Conservation (phyloP, 495 filamentous ascomycete species). For the Podospora pseudoanserina region DNA sequence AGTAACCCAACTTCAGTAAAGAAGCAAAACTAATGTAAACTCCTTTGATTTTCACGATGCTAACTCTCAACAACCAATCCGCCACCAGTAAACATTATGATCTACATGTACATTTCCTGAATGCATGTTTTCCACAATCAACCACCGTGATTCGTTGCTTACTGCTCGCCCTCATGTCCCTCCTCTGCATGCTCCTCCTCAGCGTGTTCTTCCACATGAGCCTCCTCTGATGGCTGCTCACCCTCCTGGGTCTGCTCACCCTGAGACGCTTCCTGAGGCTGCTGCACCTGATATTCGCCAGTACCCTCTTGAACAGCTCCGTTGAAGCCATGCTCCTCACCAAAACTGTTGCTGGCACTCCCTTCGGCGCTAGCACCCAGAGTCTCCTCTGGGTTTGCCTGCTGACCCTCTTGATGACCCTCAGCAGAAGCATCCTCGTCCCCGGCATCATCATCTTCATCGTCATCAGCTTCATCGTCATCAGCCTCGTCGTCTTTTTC, state of each 20-base stretch:
- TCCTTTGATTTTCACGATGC: neutral
- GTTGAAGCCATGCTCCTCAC: neutral
- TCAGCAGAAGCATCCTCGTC: neutral
- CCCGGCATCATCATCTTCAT: slow-evolving; percentile 7
- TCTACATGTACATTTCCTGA: neutral
- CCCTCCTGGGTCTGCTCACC: neutral
- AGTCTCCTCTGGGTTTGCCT: neutral
- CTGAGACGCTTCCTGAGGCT: neutral
- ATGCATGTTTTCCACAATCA: neutral
- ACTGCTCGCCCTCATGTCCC: neutral
- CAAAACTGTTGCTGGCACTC: neutral
- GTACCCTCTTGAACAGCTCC: neutral
- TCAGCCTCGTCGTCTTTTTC: neutral
- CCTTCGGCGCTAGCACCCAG: neutral
- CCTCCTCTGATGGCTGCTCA: neutral
- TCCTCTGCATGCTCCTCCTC: neutral
- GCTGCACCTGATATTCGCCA: neutral
- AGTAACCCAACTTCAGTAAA: neutral
- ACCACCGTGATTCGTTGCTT: neutral
- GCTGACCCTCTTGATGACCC: slow-evolving; percentile 1
- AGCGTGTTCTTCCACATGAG: neutral
- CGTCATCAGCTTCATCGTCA: slow-evolving; percentile 9
- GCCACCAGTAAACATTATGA: slow-evolving; percentile 1
- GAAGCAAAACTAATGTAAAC: neutral
- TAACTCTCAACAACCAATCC: neutral